Conservation (phyloP, 768 basidiomycete species). For the Lentinula sp. region DNA sequence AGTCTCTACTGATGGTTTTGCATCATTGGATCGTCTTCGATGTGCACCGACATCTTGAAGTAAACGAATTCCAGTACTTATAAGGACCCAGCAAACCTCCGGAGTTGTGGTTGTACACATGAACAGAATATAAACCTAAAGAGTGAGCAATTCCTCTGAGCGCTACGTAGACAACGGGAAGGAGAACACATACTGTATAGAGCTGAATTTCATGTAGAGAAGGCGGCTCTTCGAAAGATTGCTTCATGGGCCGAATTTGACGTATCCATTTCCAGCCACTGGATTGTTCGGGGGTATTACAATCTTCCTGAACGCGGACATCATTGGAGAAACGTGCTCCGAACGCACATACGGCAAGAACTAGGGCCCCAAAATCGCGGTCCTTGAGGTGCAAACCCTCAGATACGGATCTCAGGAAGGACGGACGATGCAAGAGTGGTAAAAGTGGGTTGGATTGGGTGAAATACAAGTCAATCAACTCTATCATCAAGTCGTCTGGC, state of each 20-base stretch:
- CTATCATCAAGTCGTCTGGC: conserved; percentile 27
- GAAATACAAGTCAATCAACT: conserved; percentile 50
- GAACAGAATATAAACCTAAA: conserved; percentile 32
- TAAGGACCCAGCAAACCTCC: conserved; percentile 44
- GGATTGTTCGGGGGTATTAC: conserved; percentile 20
- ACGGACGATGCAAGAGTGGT: conserved; percentile 46
- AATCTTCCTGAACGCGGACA: conserved; percentile 21
- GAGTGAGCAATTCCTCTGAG: not conserved
- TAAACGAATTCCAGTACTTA: conserved; percentile 49
- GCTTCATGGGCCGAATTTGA: conserved; percentile 45
- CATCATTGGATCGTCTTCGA: conserved; percentile 24
- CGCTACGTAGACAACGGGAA: not conserved
- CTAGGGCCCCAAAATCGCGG: conserved; percentile 32
- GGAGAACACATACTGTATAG: conserved; percentile 28
- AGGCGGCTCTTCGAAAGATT: conserved; percentile 40
- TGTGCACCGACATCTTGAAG: conserved; percentile 59
- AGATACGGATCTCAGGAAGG: conserved; percentile 36
- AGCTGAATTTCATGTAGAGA: conserved; percentile 54
- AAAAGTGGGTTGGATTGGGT: conserved; percentile 26
- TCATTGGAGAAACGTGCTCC: conserved; percentile 40
- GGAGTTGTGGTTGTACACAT: conserved; percentile 38
- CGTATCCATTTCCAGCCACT: conserved; percentile 38
- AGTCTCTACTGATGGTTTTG: conserved; percentile 34
- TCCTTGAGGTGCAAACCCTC: conserved; percentile 33
- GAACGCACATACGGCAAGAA: conserved; percentile 48